Base-by-base conservation (phyloP, 169 alveolate genomes). In the Plasmodium sp. region DNA sequence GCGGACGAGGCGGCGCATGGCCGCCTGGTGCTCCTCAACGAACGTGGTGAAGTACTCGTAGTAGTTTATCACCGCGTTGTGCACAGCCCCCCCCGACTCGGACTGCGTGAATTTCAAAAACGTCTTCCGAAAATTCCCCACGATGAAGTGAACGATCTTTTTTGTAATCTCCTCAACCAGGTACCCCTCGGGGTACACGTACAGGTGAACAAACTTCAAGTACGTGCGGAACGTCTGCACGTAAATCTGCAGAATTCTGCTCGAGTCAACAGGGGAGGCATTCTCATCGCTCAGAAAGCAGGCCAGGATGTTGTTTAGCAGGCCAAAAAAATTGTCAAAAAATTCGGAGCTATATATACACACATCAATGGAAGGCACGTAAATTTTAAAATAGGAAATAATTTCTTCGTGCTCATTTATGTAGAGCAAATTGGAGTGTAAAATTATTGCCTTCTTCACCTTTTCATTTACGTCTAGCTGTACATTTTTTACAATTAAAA, bases 341-440 rank as follows among this genome's bases (percentile, higher is more conserved):
- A 88, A 88, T 6, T 88, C 82, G 36, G 51, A 33, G 7, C 90
- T 22, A 80, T 88, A 88, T 79, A 88, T 16, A 12, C 79, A 79
- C 18, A 88, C 33, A 10, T 88, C 88, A 1, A 22, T 16, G 33
- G 56, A 77, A 2, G 84, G n/a, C 4, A 34, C 10, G 16, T 79
- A n/a, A 3, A 41, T 45, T 77, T 80, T 88, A 36, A 88, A 79
- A 77, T 88, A 58, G 2, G 80, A 22, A 43, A 88, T 80, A 39
- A 88, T 88, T 22, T 88, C 90, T 39, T 88, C 90, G 58, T 88
- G 84, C 62, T 88, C 94, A 56, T 79, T 88, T 5, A 88, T 88
- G 82, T 88, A 88, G 31, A 79, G 33, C 81, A 88, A 58, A 62
- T 88, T 54, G n/a, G 62, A 67, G 75, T 79, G 34, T 41, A 88